Evolutionary conservation across 371 early-diverging fungal species (phyloP), one percentile per base, ranked within the genome.

Genomic region (Mucor racemosus): DNA sequence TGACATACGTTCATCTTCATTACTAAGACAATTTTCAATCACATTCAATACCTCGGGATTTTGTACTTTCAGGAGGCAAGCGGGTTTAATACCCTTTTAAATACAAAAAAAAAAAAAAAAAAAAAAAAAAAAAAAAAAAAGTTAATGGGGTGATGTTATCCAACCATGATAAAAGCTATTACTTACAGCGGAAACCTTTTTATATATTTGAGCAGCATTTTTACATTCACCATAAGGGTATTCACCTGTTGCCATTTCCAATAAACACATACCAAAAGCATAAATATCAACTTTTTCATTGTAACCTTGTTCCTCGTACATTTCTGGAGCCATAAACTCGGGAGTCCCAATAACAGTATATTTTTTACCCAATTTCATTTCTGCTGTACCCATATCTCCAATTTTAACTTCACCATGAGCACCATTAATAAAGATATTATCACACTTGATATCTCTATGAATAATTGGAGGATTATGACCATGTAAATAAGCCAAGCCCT

Each of bases 281-380:
- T 96, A 97, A 44, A 97, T 92, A 74, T 95, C 95, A 36, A 93
- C 95, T 66, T 91, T 92, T 77, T 94, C 95, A 71, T 82, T 90
- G 78, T 97, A 96, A 36, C 91, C 90, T 59, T 91, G 87, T 75
- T 95, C 94, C 65, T 93, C 91, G 73, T 97, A 96, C 84, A 95
- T 90, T 78, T 96, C 96, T n/a, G 96, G 96, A n/a, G 93, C 95
- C 94, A 95, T 94, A 67, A 94, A 97, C 71, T 96, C 94, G 8
- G 96, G 96, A 1, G 96, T 95, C 19, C 95, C 94, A 62, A 94
- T 92, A 36, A 96, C 86, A 1, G 95, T 95, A 65, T 93, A 94
- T 67, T 92, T 91, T 61, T 94, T 92, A 81, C 93, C 92, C 64
- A 77, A 55, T 42, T 71, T 74, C 74, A 76, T 76, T 75, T 91